phyloP scores from a whole-genome alignment of 768 basidiomycete genomes.

The Russula brevipes region DNA sequence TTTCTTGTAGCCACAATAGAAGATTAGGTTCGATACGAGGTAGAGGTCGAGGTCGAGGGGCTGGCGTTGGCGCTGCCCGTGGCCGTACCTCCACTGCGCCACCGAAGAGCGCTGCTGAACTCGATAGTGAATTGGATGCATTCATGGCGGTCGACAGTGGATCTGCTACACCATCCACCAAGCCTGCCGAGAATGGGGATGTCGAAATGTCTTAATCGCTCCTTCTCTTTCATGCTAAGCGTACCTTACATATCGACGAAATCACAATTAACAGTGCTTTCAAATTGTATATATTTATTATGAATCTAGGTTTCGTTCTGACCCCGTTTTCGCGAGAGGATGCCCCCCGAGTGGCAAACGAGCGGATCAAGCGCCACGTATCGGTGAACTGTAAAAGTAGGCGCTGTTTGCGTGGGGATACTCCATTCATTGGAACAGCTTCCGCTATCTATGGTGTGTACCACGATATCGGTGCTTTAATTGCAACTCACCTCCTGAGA shows the following conservation, averaged over 20 bases:
- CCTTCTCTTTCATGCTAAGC: background rate
- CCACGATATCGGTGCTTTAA: no score
- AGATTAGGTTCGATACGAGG: constrained; percentile 6
- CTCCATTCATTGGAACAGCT: no score
- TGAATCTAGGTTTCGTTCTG: background rate
- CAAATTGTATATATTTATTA: constrained; percentile 2
- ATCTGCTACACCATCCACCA: constrained; percentile 2
- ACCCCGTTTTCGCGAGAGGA: background rate
- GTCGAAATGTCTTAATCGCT: constrained; percentile 14
- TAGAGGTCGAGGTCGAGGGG: constrained; percentile 32
- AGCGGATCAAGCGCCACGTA: no score
- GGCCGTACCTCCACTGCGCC: constrained; percentile 21
- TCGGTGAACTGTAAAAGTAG: no score
- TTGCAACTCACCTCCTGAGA: no score
- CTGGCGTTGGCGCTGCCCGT: constrained; percentile 33
- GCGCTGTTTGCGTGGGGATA: no score
- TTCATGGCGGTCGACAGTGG: constrained; percentile 61
- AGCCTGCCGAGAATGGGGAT: constrained; percentile 11
- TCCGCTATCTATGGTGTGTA: no score
- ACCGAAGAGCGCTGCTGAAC: constrained; percentile 70
- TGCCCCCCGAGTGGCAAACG: no score
- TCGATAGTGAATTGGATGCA: constrained; percentile 84
- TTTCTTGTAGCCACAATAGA: constrained; percentile 9
- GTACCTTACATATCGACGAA: background rate
- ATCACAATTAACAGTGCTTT: background rate